Evolutionary conservation across 768 basidiomycete genomes (phyloP).

Genomic region (Xerocomus potaroensis): DNA sequence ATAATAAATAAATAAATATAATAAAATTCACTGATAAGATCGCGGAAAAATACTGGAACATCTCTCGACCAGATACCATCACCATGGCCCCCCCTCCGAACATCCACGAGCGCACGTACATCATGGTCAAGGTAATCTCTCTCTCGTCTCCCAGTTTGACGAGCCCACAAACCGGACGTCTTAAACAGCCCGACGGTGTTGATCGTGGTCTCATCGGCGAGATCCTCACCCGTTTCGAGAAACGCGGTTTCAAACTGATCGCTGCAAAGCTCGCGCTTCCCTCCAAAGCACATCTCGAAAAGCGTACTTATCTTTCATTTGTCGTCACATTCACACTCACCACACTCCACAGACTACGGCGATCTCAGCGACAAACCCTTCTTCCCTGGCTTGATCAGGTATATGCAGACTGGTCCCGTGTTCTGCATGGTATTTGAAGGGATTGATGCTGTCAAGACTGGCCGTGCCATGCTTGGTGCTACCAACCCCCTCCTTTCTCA

Average conservation of each 20-base stretch:
- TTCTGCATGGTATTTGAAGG: conserved; percentile 97
- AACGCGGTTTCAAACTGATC: conserved; percentile 95
- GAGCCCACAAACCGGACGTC: neutral
- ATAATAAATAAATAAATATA: conserved; percentile 1
- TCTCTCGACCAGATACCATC: conserved; percentile 30
- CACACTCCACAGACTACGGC: conserved; percentile 70
- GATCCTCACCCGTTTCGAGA: conserved; percentile 95
- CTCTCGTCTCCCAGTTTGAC: neutral
- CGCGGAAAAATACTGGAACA: conserved; percentile 14
- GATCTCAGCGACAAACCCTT: conserved; percentile 93
- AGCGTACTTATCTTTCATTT: conserved; percentile 46
- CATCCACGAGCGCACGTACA: conserved; percentile 86
- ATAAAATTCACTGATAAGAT: conserved; percentile 28
- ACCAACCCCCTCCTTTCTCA: conserved; percentile 93
- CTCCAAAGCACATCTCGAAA: conserved; percentile 80
- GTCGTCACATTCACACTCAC: neutral
- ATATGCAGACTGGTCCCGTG: conserved; percentile 96
- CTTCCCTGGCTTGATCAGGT: conserved; percentile 95
- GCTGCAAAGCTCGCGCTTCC: conserved; percentile 90
- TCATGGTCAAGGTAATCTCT: conserved; percentile 90
- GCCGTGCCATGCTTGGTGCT: conserved; percentile 91
- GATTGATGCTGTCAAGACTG: conserved; percentile 90
- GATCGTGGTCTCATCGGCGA: conserved; percentile 93
- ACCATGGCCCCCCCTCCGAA: conserved; percentile 37
- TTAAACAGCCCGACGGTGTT: conserved; percentile 90